These are phyloP conservation scores for Musa acuminata DNA, from an alignment of 176 grass and related monocot species.

Conservation along the genomic window DNA sequence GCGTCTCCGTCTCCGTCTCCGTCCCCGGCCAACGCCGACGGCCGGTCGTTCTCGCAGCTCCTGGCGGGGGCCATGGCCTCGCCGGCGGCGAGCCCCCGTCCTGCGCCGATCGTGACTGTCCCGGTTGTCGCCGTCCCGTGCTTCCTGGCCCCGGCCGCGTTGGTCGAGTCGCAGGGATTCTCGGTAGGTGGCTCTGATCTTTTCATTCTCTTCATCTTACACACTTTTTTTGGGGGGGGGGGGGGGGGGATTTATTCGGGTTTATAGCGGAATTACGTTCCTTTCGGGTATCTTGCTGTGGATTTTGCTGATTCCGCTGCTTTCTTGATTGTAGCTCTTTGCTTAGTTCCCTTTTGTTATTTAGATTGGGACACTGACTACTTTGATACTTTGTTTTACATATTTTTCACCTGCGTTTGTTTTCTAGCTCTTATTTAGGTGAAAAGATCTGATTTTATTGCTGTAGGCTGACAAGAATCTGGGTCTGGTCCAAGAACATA, in stretches of 20 bases:
- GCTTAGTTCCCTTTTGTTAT: background rate
- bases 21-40: slow-evolving; percentile 8
- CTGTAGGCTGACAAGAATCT: background rate
- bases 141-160: slow-evolving; percentile 36
- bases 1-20: background rate
- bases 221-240: background rate
- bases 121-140: slow-evolving; percentile 55
- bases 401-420: background rate
- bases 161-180: slow-evolving; percentile 50
- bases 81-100: slow-evolving; percentile 2
- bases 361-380: background rate
- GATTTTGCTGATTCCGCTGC: background rate
- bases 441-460: background rate
- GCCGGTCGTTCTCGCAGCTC: slow-evolving; percentile 24
- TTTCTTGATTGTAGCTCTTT: background rate
- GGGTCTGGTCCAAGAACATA: no score
- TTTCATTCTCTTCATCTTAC: background rate
- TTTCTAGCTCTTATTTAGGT: background rate
- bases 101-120: slow-evolving; percentile 35
- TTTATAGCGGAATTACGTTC: background rate
- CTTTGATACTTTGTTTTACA: background rate
- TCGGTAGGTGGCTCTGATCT: slow-evolving; percentile 40
- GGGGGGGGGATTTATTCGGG: background rate
- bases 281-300: background rate
- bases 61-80: slow-evolving; percentile 21